Evolutionary conservation across 225 moss, liverwort and hornwort genomes (phyloP).

Genomic region (Anthoceros angustus): DNA sequence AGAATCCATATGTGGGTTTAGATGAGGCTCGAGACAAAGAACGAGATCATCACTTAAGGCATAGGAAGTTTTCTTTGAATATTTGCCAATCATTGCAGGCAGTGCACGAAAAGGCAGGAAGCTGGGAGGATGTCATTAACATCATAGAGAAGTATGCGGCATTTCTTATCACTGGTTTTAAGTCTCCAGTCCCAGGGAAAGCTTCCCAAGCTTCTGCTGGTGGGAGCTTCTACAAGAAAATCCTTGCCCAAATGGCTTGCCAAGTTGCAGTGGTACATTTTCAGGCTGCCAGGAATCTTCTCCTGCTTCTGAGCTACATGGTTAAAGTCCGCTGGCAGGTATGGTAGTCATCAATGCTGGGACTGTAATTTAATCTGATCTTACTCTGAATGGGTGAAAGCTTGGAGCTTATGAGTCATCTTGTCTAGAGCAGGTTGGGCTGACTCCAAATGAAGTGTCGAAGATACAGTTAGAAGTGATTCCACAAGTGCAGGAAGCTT

Average conservation of each 20-base stretch:
- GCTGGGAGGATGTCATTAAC: conserved; percentile 54
- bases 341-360: neutral
- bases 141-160: conserved; percentile 50
- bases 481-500: conserved; percentile 62
- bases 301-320: conserved; percentile 61
- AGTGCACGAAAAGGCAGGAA: conserved; percentile 48
- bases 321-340: conserved; percentile 71
- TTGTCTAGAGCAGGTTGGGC: conserved; percentile 33
- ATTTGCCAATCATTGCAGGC: conserved; percentile 35
- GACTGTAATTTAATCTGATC: neutral
- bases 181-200: conserved; percentile 21
- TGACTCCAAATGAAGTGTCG: conserved; percentile 45
- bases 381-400: neutral
- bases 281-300: conserved; percentile 57
- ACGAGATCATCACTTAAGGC: conserved; percentile 55
- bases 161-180: conserved; percentile 37
- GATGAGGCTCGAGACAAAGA: conserved; percentile 70
- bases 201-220: conserved; percentile 16
- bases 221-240: conserved; percentile 48
- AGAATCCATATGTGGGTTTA: conserved; percentile 53
- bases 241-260: conserved; percentile 58
- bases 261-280: conserved; percentile 73
- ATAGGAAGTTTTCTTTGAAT: conserved; percentile 63
- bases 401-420: neutral
- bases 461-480: conserved; percentile 51